Conservation (phyloP, 495 filamentous ascomycete genomes). For the Usnea hakonensis region DNA sequence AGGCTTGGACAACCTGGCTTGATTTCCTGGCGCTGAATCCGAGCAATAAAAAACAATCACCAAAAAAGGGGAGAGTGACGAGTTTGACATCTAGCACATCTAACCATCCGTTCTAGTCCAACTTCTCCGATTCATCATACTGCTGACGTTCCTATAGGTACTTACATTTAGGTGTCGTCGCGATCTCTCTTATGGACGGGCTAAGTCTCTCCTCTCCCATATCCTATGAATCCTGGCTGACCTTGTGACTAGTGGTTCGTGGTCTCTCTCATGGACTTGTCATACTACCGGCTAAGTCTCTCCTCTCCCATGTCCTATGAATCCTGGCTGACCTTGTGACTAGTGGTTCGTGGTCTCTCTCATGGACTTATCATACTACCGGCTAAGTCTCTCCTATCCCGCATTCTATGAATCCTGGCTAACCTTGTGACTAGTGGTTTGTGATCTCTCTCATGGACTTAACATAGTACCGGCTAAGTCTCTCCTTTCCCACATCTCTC, state of each 20-base stretch:
- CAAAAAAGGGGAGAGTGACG: slow-evolving; percentile 7
- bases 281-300: no score
- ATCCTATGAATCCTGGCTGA: neutral
- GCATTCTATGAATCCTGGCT: no score
- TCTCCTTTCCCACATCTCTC: no score
- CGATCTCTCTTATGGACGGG: neutral
- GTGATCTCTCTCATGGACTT: no score
- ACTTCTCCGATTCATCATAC: neutral
- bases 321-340: no score
- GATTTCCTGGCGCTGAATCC: neutral
- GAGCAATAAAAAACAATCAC: slow-evolving; percentile 15
- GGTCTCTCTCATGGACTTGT: no score
- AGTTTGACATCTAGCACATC: neutral
- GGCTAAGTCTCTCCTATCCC: no score
- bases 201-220: neutral
- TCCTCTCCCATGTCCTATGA: no score
- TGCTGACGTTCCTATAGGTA: slow-evolving; percentile 3
- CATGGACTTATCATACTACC: no score
- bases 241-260: neutral
- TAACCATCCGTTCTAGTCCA: neutral
- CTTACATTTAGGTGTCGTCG: neutral
- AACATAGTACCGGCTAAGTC: no score
- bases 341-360: no score
- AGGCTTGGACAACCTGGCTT: neutral
- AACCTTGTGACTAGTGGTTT: no score